Conservation (phyloP, 768 basidiomycete species). For the Artomyces pyxidatus region DNA sequence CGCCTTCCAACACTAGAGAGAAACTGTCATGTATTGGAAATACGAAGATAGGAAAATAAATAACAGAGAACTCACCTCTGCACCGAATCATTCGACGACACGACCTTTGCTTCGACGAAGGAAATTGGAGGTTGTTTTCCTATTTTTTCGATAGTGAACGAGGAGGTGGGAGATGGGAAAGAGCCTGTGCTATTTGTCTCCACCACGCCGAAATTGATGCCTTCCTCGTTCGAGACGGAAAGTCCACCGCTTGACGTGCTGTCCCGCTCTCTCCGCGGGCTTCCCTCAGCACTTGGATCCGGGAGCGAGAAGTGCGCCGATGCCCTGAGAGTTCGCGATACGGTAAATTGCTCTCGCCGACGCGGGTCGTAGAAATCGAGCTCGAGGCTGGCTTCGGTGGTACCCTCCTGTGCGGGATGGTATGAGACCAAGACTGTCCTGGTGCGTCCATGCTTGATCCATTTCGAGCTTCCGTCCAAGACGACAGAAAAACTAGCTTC, state of each 20-base stretch:
- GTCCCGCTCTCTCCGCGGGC: too few species aligned
- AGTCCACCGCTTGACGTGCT: too few species aligned
- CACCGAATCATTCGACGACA: neutral
- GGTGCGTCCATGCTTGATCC: neutral
- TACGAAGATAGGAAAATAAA: too few species aligned
- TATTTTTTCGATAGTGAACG: conserved; percentile 4
- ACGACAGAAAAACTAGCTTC: neutral
- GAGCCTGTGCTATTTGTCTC: neutral
- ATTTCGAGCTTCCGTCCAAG: neutral
- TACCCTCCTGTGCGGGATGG: neutral
- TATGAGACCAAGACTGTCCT: neutral
- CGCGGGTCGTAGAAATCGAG: neutral
- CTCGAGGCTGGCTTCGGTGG: neutral
- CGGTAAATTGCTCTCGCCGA: neutral
- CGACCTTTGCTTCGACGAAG: neutral
- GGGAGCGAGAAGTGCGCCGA: neutral
- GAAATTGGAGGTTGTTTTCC: neutral
- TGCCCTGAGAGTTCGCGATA: neutral
- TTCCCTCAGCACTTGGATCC: neutral
- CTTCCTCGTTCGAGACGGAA: conserved; percentile 7
- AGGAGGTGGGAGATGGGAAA: neutral
- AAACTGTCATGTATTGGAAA: conserved; percentile 6
- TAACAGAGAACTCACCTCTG: neutral
- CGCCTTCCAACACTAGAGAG: conserved; percentile 2
- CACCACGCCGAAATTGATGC: conserved; percentile 6